Evolutionary conservation across 2,329 filamentous ascomycete species (phyloP).

Genomic region (Diaporthe sp.): DNA sequence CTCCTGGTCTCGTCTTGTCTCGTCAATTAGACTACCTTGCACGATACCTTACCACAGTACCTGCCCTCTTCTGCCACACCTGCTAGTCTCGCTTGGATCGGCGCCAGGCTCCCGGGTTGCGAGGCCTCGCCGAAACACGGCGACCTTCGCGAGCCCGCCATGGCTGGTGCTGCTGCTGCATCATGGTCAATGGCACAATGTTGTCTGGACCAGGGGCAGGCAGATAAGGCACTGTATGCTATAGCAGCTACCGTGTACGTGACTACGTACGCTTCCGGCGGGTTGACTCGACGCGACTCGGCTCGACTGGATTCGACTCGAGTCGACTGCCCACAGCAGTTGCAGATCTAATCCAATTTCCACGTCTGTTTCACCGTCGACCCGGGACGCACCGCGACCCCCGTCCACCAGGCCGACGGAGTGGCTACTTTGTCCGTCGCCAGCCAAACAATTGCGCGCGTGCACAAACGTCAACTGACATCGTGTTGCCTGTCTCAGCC

Average conservation of each 20-base stretch:
- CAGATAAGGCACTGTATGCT: not conserved
- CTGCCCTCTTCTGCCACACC: not conserved
- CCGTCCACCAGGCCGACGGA: not conserved
- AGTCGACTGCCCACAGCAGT: not conserved
- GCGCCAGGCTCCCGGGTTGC: conserved; percentile 24
- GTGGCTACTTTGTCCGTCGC: conserved; percentile 14
- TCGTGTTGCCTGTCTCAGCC: conserved; percentile 17
- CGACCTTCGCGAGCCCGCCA: conserved; percentile 5
- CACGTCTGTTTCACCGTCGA: conserved; percentile 1
- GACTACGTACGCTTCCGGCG: not conserved
- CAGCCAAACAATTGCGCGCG: conserved; percentile 25
- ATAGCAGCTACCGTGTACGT: too few relatives aligned
- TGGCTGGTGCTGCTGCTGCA: not conserved
- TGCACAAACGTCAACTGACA: conserved; percentile 18
- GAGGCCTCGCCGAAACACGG: conserved; percentile 26
- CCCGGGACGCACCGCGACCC: conserved; percentile 6
- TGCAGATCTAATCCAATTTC: conserved; percentile 7
- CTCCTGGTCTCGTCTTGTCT: not conserved
- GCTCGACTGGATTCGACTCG: not conserved
- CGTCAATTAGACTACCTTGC: not conserved
- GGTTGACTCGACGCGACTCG: conserved; percentile 8
- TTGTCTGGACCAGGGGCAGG: not conserved
- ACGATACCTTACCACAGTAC: not conserved
- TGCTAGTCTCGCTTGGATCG: conserved; percentile 29
- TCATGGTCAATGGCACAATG: not conserved